Evolutionary conservation across 2,329 filamentous ascomycete species (phyloP).

Genomic region (Exophiala mesophila): DNA sequence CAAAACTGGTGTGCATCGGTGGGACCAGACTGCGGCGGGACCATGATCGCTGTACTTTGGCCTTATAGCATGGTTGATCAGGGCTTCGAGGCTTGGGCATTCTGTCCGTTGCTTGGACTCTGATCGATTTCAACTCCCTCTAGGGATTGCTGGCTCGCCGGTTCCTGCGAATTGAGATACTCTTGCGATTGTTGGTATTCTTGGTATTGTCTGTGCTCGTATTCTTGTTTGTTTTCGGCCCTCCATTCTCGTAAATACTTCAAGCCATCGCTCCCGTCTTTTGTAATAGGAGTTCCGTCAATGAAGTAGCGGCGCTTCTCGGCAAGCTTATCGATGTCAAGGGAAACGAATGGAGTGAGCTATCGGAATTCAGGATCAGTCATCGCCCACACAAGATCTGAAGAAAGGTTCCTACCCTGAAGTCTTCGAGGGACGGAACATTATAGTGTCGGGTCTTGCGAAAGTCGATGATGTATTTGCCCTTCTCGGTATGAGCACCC

Average conservation of each 20-base stretch:
- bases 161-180: no score
- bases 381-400: background rate
- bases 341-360: conserved; percentile 45
- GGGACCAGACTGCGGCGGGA: no score
- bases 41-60: no score
- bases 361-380: conserved; percentile 20
- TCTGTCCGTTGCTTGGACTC: no score
- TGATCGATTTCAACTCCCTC: no score
- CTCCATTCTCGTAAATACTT: conserved; percentile 19
- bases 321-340: conserved; percentile 35
- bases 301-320: conserved; percentile 5
- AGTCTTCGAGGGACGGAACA: conserved; percentile 65
- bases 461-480: conserved; percentile 80
- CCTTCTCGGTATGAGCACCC: conserved; percentile 77
- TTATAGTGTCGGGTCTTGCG: conserved; percentile 86
- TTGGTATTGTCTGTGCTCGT: no score
- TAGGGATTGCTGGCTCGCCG: no score
- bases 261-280: conserved; percentile 7
- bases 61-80: no score
- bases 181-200: no score
- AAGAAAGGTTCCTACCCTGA: conserved; percentile 54
- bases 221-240: conserved; percentile 13
- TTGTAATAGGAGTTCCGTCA: conserved; percentile 9
- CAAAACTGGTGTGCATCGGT: no score
- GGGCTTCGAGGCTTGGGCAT: no score